Conservation (phyloP, 2,329 filamentous ascomycete species). For the Mollisia scopiformis region DNA sequence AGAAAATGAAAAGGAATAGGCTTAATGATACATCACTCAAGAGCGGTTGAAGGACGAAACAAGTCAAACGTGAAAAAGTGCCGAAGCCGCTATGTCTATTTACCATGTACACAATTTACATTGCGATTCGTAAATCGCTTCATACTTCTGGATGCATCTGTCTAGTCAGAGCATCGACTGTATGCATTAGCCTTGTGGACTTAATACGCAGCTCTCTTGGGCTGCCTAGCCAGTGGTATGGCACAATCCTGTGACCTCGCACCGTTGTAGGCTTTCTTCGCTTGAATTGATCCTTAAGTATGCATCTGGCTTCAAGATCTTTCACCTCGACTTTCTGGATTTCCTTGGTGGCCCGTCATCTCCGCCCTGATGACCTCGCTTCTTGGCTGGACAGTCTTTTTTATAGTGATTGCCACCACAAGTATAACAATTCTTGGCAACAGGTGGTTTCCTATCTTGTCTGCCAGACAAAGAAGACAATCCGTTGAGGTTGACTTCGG, state of each 20-base stretch:
- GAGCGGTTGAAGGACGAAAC: too few relatives aligned
- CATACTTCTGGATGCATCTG: neutral
- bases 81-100: neutral
- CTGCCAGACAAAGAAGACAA: slow-evolving; percentile 62
- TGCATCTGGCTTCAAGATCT: neutral
- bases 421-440: slow-evolving; percentile 50
- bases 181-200: neutral
- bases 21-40: too few relatives aligned
- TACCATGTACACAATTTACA: neutral
- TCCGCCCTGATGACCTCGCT: slow-evolving; percentile 29
- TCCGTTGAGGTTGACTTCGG: slow-evolving; percentile 67
- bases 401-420: slow-evolving; percentile 65
- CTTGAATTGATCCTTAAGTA: neutral
- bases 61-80: too few relatives aligned
- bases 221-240: too few relatives aligned
- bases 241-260: neutral
- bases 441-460: slow-evolving; percentile 35
- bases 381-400: slow-evolving; percentile 52
- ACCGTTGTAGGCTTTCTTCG: neutral
- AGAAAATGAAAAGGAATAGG: too few relatives aligned
- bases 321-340: slow-evolving; percentile 13
- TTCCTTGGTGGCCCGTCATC: slow-evolving; percentile 29
- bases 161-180: neutral
- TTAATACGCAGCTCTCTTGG: neutral
- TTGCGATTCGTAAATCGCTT: too few relatives aligned